phyloP scores from a whole-genome alignment of 345 rosid species.

The Limnanthes douglasii region DNA sequence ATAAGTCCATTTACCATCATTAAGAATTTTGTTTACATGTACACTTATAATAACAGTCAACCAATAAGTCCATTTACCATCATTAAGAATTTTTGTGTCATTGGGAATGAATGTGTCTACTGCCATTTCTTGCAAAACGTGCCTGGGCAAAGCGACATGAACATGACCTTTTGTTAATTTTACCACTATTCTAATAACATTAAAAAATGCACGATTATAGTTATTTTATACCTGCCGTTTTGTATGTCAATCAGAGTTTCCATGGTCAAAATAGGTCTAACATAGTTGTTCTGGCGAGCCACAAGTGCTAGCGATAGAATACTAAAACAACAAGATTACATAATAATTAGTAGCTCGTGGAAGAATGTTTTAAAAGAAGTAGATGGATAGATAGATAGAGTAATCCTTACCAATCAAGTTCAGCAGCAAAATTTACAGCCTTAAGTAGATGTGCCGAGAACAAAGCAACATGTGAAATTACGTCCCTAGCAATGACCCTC shows the following conservation, averaged over 20 bases:
- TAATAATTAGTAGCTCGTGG: slow-evolving; percentile 5
- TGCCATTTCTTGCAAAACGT: slow-evolving; percentile 95
- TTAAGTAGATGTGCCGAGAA: slow-evolving; percentile 62
- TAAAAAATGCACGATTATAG: slow-evolving; percentile 6
- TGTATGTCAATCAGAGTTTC: slow-evolving; percentile 63
- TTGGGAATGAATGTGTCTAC: slow-evolving; percentile 96
- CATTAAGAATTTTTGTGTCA: slow-evolving; percentile 47
- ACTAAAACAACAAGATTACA: slow-evolving; percentile 22
- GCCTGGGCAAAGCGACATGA: slow-evolving; percentile 34
- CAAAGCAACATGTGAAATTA: slow-evolving; percentile 53
- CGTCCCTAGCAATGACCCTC: slow-evolving; percentile 74
- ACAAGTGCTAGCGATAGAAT: slow-evolving; percentile 69
- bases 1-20: slow-evolving; percentile 37
- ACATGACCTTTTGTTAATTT: too few relatives aligned
- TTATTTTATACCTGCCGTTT: slow-evolving; percentile 58
- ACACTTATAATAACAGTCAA: too few relatives aligned
- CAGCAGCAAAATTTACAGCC: slow-evolving; percentile 79
- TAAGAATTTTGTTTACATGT: too few relatives aligned
- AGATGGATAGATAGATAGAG: too few relatives aligned
- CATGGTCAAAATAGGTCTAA: slow-evolving; percentile 66
- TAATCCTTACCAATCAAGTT: slow-evolving; percentile 79
- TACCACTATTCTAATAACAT: too few relatives aligned
- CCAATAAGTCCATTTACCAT: slow-evolving; percentile 38
- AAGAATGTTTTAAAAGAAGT: too few relatives aligned
- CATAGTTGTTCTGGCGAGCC: slow-evolving; percentile 87